Base-by-base conservation (phyloP, 169 alveolate species). In the Babesia bovis region DNA sequence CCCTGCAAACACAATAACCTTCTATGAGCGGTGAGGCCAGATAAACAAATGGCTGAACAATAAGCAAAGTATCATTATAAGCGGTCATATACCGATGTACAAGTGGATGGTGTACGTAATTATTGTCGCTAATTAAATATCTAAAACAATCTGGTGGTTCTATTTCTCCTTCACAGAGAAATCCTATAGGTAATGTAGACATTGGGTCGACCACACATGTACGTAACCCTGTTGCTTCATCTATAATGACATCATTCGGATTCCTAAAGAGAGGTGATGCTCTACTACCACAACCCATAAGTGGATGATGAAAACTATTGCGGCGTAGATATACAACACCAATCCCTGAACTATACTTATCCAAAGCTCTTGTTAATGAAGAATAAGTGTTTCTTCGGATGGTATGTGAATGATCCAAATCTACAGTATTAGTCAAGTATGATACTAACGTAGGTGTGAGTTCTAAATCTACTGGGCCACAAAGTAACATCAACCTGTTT, bases 141-240 rank as follows among this genome's bases (percentile, higher is more conserved):
- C 1, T 33, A 25, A 58, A 19, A 44, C 68, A 58, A 32, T 58
- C 53, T 0, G 19, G 32, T 5, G 68, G 68, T 23, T 58, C 68
- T 3, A 58, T 1, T 12, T 15, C 4, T 1, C 68, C 68, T 15
- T 58, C 52, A 28, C 68, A 58, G 15, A 36, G 15, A 33, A 58
- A 58, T 1, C 68, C 58, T 15, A 32, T 40, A 15, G 26, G 53
- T 17, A 1, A 21, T 12, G 13, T 19, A 19, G 49, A 33, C 68
- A 58, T 58, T 7, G 52, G 7, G 38, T 58, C 68, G 0, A 35
- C 68, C 12, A 23, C 30, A 40, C 68, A 58, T 0, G 68, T 35
- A 15, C 68, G 49, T 1, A 15, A 35, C 2, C 68, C 68, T 12
- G 68, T 58, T 17, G 7, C 7, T 3, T 47, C 33, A 12, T 53